phyloP scores from a whole-genome alignment of 345 rosid genomes.

The Pugionium dolabratum region DNA sequence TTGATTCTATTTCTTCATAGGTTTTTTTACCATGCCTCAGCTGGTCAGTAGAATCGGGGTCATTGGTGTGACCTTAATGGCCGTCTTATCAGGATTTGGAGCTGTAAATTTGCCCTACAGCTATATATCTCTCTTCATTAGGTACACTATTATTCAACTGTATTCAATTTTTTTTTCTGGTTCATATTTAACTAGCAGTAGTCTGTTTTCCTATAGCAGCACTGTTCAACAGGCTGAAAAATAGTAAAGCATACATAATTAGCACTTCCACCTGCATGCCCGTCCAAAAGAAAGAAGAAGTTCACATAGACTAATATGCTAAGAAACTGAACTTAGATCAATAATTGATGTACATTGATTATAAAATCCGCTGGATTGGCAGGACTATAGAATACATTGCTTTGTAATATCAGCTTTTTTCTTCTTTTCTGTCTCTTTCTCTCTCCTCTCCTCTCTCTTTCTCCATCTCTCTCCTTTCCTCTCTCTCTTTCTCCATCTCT shows the following conservation, averaged over 20 bases:
- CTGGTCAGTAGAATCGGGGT: constrained; percentile 95
- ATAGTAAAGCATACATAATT: constrained; percentile 9
- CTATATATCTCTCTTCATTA: constrained; percentile 87
- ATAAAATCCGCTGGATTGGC: constrained; percentile 10
- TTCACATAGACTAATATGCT: neutral
- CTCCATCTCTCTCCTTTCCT: too few relatives aligned
- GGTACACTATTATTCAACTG: constrained; percentile 45
- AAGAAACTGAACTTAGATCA: neutral
- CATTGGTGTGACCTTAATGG: constrained; percentile 94
- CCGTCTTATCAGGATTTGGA: constrained; percentile 90
- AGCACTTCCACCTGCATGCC: constrained; percentile 13
- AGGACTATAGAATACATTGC: neutral
- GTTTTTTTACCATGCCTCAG: constrained; percentile 87
- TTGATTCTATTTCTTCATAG: constrained; percentile 44
- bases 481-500: too few relatives aligned
- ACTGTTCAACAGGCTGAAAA: neutral
- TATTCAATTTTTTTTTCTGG: neutral
- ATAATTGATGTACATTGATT: neutral
- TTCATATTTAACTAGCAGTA: neutral
- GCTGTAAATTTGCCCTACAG: constrained; percentile 96
- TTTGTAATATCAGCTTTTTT: constrained; percentile 23
- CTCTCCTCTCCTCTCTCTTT: too few relatives aligned
- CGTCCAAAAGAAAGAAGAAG: neutral
- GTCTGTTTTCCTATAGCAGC: neutral
- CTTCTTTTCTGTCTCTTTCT: neutral